Evolutionary conservation across 257 asterid genomes (phyloP), one percentile per base, ranked within the genome.

Genomic region (Primulina eburnea): DNA sequence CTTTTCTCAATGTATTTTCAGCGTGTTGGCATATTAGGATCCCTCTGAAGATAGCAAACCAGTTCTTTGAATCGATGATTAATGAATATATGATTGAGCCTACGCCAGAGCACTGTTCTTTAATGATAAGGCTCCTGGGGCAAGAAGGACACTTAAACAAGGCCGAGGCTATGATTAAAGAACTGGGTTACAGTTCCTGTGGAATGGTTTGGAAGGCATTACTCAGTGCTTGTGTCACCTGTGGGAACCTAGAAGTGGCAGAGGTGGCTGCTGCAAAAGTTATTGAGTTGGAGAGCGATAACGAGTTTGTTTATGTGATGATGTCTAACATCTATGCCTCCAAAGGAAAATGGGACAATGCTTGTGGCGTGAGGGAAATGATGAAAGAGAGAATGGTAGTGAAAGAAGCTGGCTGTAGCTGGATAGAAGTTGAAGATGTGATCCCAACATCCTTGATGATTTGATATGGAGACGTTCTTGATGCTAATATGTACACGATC

Each of bases 81-180:
- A 79, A 77, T 10, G 73, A 75, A 16, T 76, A 79, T 17, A 64
- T 20, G 74, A 85, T 92, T 63, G 67, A 80, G 64, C 92, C 97
- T 10, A 70, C 74, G 29, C 71, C 89, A 0, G 95, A 92, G 80
- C 95, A 90, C 60, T 90, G 85, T 72, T 83, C 84, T n/a, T 69
- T 78, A 57, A 82, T 90, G 87, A 84, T 87, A 53, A 87, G 78
- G 84, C 71, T 87, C 71, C 84, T 90, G 96, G 94, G 87, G 65
- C 82, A 50, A 66, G 87, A 88, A 57, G 93, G 95, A 24, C 80
- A 81, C 20, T 67, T 84, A 28, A 67, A 76, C 40, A 58, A 75
- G 52, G 98, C 87, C 3, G 81, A 68, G 82, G 67, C 63, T 80
- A 82, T 87, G 93, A 86, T 87, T 10, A 24, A 55, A 33, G 81